A percentile compares a stretch with the other conserved stretches of the same genome.
These are phyloP conservation scores for Pleurotus sapidus DNA, from an alignment of 768 basidiomycete species.

Conservation along the genomic window DNA sequence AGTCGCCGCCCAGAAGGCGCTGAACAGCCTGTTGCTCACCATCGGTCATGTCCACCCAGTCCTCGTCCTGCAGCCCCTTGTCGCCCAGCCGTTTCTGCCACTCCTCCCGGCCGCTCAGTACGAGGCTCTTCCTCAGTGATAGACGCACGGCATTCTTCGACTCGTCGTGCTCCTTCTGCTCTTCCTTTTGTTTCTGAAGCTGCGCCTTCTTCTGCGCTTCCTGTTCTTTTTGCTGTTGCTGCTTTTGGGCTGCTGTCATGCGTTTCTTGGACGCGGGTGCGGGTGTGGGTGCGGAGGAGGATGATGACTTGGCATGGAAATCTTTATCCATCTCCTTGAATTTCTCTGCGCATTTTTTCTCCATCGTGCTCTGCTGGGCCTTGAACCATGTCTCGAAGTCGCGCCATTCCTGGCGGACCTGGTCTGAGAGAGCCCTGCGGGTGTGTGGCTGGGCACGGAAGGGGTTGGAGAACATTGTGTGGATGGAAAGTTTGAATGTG, in stretches of 20 bases:
- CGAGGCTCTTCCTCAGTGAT: slow-evolving; percentile 29
- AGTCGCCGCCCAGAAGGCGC: slow-evolving; percentile 33
- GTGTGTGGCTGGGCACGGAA: slow-evolving; percentile 7
- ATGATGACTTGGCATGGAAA: neutral
- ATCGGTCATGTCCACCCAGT: slow-evolving; percentile 41
- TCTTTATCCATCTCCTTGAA: slow-evolving; percentile 23
- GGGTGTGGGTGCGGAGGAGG: slow-evolving; percentile 12
- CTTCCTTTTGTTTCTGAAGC: neutral
- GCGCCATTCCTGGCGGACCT: slow-evolving; percentile 31
- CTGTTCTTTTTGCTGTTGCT: slow-evolving; percentile 5
- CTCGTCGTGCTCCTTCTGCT: slow-evolving; percentile 25
- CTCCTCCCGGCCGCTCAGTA: slow-evolving; percentile 30
- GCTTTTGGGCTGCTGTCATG: neutral
- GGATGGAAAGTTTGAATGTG: neutral
- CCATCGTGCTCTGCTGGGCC: slow-evolving; percentile 21
- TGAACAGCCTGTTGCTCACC: slow-evolving; percentile 33
- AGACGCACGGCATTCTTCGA: slow-evolving; percentile 22
- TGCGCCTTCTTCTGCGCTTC: neutral
- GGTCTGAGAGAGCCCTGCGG: slow-evolving; percentile 9
- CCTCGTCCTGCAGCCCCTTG: slow-evolving; percentile 34
- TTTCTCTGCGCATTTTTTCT: slow-evolving; percentile 21
- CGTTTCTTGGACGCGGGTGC: slow-evolving; percentile 17
- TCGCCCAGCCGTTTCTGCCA: slow-evolving; percentile 36
- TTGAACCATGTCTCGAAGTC: slow-evolving; percentile 31
- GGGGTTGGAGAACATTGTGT: slow-evolving; percentile 15